Base-by-base conservation (phyloP, 1,284 basidiomycete species). In the Thecaphora thlaspeos region DNA sequence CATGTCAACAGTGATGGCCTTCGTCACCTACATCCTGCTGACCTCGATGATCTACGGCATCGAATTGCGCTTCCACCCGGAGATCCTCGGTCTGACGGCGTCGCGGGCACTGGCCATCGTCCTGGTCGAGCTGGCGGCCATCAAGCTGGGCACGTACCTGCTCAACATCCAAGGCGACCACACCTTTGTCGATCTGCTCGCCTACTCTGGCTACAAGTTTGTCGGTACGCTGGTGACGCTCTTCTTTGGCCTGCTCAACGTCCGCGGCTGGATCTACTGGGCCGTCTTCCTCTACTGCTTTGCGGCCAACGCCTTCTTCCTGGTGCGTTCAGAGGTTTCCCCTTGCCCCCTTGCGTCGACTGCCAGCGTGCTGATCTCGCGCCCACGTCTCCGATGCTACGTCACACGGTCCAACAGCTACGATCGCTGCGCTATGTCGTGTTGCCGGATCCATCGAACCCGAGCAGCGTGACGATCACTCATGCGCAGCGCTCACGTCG, bases 161-260 rank as follows among this genome's bases (percentile, higher is more conserved):
- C 84, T 94, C 48, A 90, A 90, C 66, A 89, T 95, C 15, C 85
- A 87, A 50, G 86, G 86, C 11, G 83, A 86, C 11, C 85, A 85
- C 22, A 86, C 87, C 56, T 59, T 75, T 40, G 61, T 77, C 47
- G 83, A 84, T 61, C 69, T 84, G 51, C 77, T 83, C 15, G 81
- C 82, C 5, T 98, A 96, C 76, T 88, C 88, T 4, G 94, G 95
- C 0, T 98, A 98, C 82, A 98, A 98, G 78, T 98, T 98, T 73
- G 90, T 97, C 41, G 74, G 74, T 19, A 74, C 74, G 2, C 56
- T 75, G 10, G 59, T 76, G 42, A 75, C 73, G 18, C 52, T 77
- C 3, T 41, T 61, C 22, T 58, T 73, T 3, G 70, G 71, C 1
- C 38, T 73, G 49, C 28, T 70, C 3, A 55, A 61, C 41, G 45